Conservation (phyloP, 2,329 filamentous ascomycete species). For the Arthrinium phaeospermum region DNA sequence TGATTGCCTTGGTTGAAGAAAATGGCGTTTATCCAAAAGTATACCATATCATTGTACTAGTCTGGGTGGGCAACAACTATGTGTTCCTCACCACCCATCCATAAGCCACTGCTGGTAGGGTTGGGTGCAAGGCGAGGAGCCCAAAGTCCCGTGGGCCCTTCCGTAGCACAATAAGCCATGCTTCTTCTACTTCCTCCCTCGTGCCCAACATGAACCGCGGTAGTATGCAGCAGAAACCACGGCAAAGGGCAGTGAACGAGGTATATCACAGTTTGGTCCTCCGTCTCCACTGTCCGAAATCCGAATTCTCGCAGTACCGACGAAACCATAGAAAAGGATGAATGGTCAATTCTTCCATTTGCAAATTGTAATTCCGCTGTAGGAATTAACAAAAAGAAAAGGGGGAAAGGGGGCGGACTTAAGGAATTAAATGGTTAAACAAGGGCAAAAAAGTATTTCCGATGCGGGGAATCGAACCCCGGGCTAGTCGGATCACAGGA, state of each 20-base stretch:
- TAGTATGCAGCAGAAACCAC: no score
- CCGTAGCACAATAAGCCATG: no score
- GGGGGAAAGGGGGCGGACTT: background rate
- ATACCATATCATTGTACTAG: no score
- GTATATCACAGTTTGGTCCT: no score
- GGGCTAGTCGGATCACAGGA: constrained; percentile 30
- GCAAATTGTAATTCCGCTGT: background rate
- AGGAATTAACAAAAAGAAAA: background rate
- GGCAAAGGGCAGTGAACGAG: background rate
- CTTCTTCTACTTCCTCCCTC: no score
- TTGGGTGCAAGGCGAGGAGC: background rate
- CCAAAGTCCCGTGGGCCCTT: no score
- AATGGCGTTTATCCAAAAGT: no score
- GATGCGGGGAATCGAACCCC: constrained; percentile 39
- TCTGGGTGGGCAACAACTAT: no score
- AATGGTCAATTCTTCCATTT: background rate
- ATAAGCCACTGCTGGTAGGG: background rate
- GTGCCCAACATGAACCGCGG: no score
- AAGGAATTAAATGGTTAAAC: background rate
- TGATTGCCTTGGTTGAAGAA: constrained; percentile 18
- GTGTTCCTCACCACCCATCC: background rate
- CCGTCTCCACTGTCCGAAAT: background rate
- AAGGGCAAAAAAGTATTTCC: constrained; percentile 25
- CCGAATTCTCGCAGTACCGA: background rate
- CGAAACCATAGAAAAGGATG: background rate